Evolutionary conservation across 2,329 filamentous ascomycete genomes (phyloP), one percentile per base, ranked within the genome.

Genomic region (Chaetothyriales sp.): DNA sequence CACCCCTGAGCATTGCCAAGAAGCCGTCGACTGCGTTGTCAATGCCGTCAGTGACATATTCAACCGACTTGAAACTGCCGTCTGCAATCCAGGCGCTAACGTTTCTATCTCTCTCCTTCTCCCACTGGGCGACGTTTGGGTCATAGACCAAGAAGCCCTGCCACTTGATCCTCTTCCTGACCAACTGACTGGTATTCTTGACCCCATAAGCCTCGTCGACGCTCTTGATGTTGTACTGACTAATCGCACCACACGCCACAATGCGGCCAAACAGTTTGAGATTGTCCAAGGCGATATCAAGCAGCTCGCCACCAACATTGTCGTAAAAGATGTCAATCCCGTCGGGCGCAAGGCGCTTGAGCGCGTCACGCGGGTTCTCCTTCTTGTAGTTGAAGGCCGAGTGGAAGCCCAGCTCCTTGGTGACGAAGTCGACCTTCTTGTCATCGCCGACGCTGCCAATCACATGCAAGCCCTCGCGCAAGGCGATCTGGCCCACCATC

Each of bases 301-400:
- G 72, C 48, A 81, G 77, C 63, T 81, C 79, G 43, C 80, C 81
- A 42, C 81, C 81, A 2, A 81, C 81, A 59, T 84, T 84, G 65
- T 84, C 81, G 62, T 78, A 85, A 68, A 83, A 84, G 60, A 84
- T 83, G 60, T 88, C 83, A 57, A 87, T 75, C 5, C 83, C 83
- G 2, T 84, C 65, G 0, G 83, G 83, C 0, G 80, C 81, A 15
- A 87, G 71, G 51, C 81, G 71, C 55, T 70, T 66, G 48, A 88
- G 69, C 0, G 83, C 83, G 2, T 80, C 78, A 1, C 65, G 59
- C 0, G 82, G 72, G 52, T 71, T 73, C 68, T 86, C 82, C 60
- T 77, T 84, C 73, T 87, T 86, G 73, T 87, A 88, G 71, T 87
- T 87, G 48, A 86, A 87, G 12, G 77, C 83, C 8, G 63, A 72